A percentile compares a stretch with the other conserved stretches of the same genome.
Evolutionary conservation across 2,329 filamentous ascomycete genomes (phyloP).

Genomic region (Apiospora malaysiana): DNA sequence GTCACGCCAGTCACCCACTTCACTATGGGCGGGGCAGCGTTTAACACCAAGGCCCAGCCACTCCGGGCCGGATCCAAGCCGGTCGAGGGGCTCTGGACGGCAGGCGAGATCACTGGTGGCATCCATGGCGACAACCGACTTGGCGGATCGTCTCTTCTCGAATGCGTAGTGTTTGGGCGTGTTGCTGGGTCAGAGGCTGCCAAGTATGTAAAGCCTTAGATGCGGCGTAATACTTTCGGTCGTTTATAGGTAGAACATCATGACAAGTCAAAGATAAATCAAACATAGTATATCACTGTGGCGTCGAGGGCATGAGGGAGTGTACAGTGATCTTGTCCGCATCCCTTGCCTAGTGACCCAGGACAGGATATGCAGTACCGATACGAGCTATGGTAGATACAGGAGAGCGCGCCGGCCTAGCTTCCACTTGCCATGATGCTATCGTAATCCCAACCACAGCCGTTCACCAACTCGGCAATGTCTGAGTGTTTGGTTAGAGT

Average conservation of each 20-base stretch:
- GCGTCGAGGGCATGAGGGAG: too few relatives aligned
- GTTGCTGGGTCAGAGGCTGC: conserved; percentile 59
- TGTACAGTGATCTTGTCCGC: too few relatives aligned
- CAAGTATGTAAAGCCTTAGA: conserved; percentile 21
- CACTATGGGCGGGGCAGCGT: conserved; percentile 69
- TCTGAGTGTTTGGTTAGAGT: not conserved
- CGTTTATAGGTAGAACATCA: not conserved
- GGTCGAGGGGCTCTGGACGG: conserved; percentile 64
- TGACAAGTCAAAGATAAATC: too few relatives aligned
- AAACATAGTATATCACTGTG: too few relatives aligned
- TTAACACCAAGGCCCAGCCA: conserved; percentile 59
- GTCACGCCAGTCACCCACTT: conserved; percentile 71
- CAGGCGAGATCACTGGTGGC: conserved; percentile 69
- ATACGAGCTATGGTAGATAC: too few relatives aligned
- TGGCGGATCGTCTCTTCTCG: conserved; percentile 65
- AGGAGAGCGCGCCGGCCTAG: too few relatives aligned
- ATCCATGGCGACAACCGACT: conserved; percentile 68
- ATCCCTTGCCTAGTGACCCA: too few relatives aligned
- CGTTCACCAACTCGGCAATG: not conserved
- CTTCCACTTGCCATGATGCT: not conserved
- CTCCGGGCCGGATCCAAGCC: conserved; percentile 46
- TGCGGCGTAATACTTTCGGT: not conserved
- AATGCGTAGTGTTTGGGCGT: conserved; percentile 69
- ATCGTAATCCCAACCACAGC: not conserved
- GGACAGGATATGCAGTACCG: too few relatives aligned